A percentile compares a stretch with the other conserved stretches of the same genome.
Evolutionary conservation across 2,329 filamentous ascomycete species (phyloP).

Genomic region (Diaporthe eres): DNA sequence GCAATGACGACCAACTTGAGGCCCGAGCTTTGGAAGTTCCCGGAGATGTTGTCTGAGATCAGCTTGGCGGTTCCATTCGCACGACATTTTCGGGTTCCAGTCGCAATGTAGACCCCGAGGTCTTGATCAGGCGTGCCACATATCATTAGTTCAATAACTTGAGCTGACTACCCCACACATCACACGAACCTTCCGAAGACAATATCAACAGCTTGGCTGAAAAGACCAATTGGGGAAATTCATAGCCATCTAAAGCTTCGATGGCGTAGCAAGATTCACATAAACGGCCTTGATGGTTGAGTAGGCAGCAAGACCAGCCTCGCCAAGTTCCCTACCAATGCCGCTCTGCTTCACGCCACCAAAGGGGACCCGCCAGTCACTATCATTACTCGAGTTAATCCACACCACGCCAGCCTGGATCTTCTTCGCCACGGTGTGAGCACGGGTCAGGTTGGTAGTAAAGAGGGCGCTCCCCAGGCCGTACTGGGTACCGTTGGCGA

Average conservation of each 20-base stretch:
- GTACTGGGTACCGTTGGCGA: constrained; percentile 64
- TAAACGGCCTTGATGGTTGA: constrained; percentile 54
- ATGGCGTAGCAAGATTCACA: constrained; percentile 49
- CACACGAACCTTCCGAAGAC: not conserved
- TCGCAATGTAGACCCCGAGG: no score
- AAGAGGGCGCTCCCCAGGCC: constrained; percentile 72
- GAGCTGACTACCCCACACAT: not conserved
- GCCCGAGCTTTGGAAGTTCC: no score
- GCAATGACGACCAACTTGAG: no score
- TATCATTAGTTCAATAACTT: not conserved
- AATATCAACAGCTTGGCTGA: not conserved
- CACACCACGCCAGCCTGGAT: constrained; percentile 69
- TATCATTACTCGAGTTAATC: constrained; percentile 59
- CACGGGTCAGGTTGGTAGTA: constrained; percentile 65
- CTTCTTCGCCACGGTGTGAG: constrained; percentile 62
- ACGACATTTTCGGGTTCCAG: no score
- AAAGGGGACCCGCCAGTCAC: constrained; percentile 68
- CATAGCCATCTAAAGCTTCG: not conserved
- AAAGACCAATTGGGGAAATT: not conserved
- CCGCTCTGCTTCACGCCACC: constrained; percentile 55
- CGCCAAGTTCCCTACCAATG: constrained; percentile 53
- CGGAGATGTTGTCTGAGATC: no score
- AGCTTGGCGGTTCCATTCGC: no score
- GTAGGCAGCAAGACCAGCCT: constrained; percentile 52
- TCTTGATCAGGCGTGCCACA: no score